Base-by-base conservation (phyloP, 2,329 filamentous ascomycete species). In the Neoascochyta sp. region DNA sequence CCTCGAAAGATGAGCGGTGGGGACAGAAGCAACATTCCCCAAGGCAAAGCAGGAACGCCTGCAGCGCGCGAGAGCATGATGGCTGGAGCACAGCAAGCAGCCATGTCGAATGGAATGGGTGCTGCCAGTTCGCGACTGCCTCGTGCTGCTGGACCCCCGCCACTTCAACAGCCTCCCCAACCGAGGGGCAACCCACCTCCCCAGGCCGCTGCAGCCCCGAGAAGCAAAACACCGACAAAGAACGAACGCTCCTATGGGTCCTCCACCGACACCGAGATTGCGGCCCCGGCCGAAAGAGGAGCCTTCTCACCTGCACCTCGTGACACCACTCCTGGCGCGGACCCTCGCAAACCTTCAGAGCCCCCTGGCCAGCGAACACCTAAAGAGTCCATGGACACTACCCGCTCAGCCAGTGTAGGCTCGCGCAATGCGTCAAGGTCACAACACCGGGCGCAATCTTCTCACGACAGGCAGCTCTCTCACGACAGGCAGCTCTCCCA, bases 401-500 rank as follows among this genome's bases (percentile, higher is more conserved):
- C 52, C 7, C 42, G 60, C 22, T 60, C 58, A 9, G 53, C 42
- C 15, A 63, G 59, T 29, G 36, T 51, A 15, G 37, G 52, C 13
- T 63, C 61, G 5, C 50, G 62, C 11, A 60, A 52, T 29, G 52
- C 61, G 6, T 61, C 59, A 22, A 54, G 53, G 29, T 64, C 67
- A 4, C 35, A 38, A 17, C 64, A 75, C 15, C 73, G 76, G 23
- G 75, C 76, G 41, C 70, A 71, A 19, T 80, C 82, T 52, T 73
- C 74, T 47, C 67, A 85, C 9, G 86, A 92, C 43, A 53, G n/a
- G n/a, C n/a, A n/a, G n/a, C n/a, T n/a, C n/a, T 73, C 74, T 47
- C 67, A 85, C 9, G 86, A 92, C 43, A 53, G n/a, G n/a, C n/a
- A n/a, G n/a, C n/a, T n/a, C n/a, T 73, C 74, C 46, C 67, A 85